Evolutionary conservation across 2,329 filamentous ascomycete species (phyloP).

Genomic region (Sporothrix mexicana): DNA sequence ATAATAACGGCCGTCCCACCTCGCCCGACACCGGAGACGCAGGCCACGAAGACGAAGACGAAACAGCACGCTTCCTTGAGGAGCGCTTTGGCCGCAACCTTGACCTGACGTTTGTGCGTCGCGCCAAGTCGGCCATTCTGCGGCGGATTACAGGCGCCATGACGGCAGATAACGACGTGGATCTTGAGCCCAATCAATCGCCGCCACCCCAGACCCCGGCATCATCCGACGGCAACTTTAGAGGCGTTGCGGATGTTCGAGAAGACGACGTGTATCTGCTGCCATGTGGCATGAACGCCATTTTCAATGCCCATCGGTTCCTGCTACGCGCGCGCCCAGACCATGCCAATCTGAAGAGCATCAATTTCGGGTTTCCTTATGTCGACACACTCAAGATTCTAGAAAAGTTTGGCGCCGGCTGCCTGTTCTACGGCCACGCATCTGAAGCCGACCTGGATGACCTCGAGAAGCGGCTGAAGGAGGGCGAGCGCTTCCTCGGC

Average conservation of each 20-base stretch:
- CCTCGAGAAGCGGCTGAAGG: constrained; percentile 71
- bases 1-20: not conserved
- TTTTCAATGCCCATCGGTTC: constrained; percentile 83
- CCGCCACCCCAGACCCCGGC: not conserved
- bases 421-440: constrained; percentile 83
- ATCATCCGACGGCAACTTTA: constrained; percentile 52
- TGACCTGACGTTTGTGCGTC: constrained; percentile 75
- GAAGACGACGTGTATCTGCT: constrained; percentile 90
- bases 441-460: constrained; percentile 81
- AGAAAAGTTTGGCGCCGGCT: constrained; percentile 91
- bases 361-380: constrained; percentile 97
- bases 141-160: constrained; percentile 88
- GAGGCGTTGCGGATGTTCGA: constrained; percentile 68
- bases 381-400: constrained; percentile 95
- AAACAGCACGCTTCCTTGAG: constrained; percentile 84
- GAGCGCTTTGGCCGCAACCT: constrained; percentile 94
- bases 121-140: constrained; percentile 84
- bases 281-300: constrained; percentile 91
- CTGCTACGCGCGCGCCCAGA: constrained; percentile 64
- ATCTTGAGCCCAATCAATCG: constrained; percentile 43
- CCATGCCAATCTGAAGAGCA: constrained; percentile 68
- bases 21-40: constrained; percentile 37
- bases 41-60: constrained; percentile 50
- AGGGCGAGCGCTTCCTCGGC: constrained; percentile 77
- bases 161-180: constrained; percentile 71